Evolutionary conservation across 352 stramenopile species (phyloP).

Genomic region (Aphanomyces euteiches): DNA sequence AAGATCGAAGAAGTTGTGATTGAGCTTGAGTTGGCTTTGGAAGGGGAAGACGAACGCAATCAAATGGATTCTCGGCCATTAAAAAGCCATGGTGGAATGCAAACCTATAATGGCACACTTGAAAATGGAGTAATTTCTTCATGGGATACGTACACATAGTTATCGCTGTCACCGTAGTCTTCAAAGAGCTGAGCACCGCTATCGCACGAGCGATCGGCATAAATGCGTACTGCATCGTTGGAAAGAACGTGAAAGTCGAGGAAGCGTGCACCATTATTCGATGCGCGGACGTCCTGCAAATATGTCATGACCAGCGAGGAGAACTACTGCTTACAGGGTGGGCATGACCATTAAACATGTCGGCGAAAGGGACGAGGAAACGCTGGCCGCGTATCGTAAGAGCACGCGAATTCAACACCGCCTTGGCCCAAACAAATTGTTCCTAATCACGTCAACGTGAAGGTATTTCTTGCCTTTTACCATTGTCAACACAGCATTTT

Average conservation of each 20-base stretch:
- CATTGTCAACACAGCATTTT: not conserved
- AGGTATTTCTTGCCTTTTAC: not conserved
- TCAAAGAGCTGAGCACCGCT: conserved; percentile 78
- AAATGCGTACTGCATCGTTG: conserved; percentile 47
- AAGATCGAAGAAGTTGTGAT: conserved; percentile 25
- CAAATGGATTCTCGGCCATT: conserved; percentile 79
- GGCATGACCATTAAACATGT: conserved; percentile 79
- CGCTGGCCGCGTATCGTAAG: conserved; percentile 73
- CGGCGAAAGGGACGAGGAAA: conserved; percentile 80
- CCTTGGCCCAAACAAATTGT: conserved; percentile 35
- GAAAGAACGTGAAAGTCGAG: conserved; percentile 51
- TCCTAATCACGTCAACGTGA: not conserved
- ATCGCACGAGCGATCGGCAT: conserved; percentile 50
- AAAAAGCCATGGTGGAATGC: conserved; percentile 91
- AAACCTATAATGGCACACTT: conserved; percentile 41
- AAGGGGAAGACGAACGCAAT: conserved; percentile 69
- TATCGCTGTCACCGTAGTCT: conserved; percentile 94
- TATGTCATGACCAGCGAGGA: not conserved
- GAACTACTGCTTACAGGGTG: conserved; percentile 35
- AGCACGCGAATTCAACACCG: conserved; percentile 62
- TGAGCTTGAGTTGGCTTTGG: conserved; percentile 27
- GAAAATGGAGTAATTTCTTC: not conserved
- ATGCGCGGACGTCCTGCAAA: not conserved
- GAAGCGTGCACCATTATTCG: conserved; percentile 51
- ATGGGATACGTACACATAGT: conserved; percentile 47